Percentiles rank a stretch among this genome's conserved stretches.
These are phyloP conservation scores for Kwoniella mangroviensis DNA, from an alignment of 768 basidiomycete genomes.

Conservation along the genomic window DNA sequence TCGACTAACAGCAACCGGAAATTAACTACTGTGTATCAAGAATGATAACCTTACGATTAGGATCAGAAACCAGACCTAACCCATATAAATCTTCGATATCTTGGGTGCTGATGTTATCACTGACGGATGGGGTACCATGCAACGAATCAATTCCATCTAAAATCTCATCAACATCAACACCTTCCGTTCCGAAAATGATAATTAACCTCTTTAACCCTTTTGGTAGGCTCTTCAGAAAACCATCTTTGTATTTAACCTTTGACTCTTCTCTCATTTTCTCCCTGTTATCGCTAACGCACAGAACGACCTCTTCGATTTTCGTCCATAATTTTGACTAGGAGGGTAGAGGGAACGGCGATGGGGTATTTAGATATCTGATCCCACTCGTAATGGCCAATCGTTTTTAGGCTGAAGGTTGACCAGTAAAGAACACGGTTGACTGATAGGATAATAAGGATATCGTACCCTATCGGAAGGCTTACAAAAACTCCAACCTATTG, in stretches of 20 bases:
- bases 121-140: background rate
- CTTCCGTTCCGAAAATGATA: background rate
- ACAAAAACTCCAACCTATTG: conserved; percentile 2
- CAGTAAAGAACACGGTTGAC: background rate
- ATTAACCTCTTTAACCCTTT: background rate
- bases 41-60: no score
- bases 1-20: background rate
- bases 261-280: background rate
- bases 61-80: background rate
- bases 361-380: background rate
- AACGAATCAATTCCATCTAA: background rate
- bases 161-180: background rate
- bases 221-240: background rate
- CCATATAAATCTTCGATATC: background rate
- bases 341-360: background rate
- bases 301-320: background rate
- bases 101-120: background rate
- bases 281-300: background rate
- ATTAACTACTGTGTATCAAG: background rate
- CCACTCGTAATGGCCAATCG: background rate
- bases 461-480: background rate
- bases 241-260: background rate
- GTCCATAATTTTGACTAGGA: background rate
- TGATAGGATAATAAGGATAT: conserved; percentile 5
- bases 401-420: background rate